phyloP scores from a whole-genome alignment of 352 stramenopile genomes.

The Phytophthora brassicae region DNA sequence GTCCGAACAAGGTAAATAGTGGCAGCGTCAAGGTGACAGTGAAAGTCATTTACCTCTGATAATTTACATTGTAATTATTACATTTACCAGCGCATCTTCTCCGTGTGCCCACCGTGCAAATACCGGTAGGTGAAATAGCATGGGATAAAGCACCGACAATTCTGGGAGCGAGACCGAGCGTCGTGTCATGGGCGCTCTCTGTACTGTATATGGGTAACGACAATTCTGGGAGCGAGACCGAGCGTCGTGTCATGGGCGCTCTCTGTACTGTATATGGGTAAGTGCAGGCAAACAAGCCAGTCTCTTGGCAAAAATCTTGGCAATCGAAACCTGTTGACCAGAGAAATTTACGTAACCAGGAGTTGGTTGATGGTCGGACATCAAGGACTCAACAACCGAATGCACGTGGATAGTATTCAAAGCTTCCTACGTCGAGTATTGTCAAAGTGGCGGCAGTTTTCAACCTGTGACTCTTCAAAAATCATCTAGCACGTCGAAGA shows the following conservation, averaged over 20 bases:
- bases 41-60: too few species aligned
- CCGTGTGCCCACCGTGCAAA: too few species aligned
- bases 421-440: too few species aligned
- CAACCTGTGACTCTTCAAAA: constrained; percentile 19
- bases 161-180: background rate
- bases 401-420: too few species aligned
- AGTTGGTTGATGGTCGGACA: too few species aligned
- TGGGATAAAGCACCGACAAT: too few species aligned
- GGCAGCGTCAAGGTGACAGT: too few species aligned
- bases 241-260: constrained; percentile 8
- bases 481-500: constrained; percentile 15
- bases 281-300: constrained; percentile 14
- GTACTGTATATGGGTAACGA: constrained; percentile 17
- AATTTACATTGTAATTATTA: too few species aligned
- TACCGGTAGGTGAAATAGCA: too few species aligned
- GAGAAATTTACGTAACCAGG: too few species aligned
- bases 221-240: background rate
- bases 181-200: constrained; percentile 12
- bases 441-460: constrained; percentile 10
- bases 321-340: constrained; percentile 6
- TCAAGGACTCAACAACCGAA: constrained; percentile 24
- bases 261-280: constrained; percentile 20
- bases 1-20: too few species aligned
- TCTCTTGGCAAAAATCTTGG: background rate
- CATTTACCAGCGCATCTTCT: too few species aligned